These are phyloP conservation scores for Pythium dissimile DNA, from an alignment of 352 stramenopile species.

Conservation along the genomic window DNA sequence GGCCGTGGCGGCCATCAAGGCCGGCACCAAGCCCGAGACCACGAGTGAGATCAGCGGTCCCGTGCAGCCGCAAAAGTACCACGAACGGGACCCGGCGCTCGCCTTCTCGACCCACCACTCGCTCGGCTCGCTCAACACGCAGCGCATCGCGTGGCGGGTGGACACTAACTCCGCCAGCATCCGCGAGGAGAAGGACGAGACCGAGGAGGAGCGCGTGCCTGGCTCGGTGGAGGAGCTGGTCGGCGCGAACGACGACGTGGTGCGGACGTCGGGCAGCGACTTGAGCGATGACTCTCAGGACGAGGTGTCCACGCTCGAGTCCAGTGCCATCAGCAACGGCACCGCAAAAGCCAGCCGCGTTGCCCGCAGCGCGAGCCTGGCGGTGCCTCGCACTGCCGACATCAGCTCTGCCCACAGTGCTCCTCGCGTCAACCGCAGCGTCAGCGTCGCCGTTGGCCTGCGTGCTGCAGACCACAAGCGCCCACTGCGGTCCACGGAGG, in stretches of 20 bases:
- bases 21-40: background rate
- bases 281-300: background rate
- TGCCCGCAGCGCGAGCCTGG: background rate
- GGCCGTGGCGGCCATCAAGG: slow-evolving; percentile 21
- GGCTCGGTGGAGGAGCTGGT: background rate
- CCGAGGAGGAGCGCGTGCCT: background rate
- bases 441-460: background rate
- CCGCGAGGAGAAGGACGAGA: background rate
- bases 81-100: slow-evolving; percentile 6
- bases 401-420: no score
- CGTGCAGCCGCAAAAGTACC: slow-evolving; percentile 28
- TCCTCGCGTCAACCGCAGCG: background rate
- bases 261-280: background rate
- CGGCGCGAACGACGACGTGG: background rate
- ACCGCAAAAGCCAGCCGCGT: background rate
- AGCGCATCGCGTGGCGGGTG: slow-evolving; percentile 4
- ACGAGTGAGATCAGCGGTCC: slow-evolving; percentile 11
- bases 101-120: slow-evolving; percentile 6
- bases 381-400: background rate
- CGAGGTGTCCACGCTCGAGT: background rate
- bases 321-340: background rate
- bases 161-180: background rate
- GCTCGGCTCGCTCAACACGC: background rate
- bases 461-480: slow-evolving; percentile 16
- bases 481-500: slow-evolving; percentile 16